phyloP scores from a whole-genome alignment of 257 asterid species.

The Thymus mandschuricus region DNA sequence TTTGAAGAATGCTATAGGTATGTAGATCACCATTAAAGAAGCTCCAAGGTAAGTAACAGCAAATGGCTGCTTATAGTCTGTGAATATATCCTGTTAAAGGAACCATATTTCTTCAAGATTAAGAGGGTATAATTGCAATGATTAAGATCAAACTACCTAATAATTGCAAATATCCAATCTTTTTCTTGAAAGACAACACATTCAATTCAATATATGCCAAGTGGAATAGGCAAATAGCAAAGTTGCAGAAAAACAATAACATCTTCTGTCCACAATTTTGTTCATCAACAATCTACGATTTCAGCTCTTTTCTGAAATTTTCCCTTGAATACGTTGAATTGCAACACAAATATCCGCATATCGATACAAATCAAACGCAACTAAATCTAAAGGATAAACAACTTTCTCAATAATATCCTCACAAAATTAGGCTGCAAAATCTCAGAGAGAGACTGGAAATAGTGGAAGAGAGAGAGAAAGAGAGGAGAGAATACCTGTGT shows the following conservation, averaged over 20 bases:
- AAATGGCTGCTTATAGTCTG: conserved; percentile 94
- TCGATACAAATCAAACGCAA: conserved; percentile 1
- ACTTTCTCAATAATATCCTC: conserved; percentile 10
- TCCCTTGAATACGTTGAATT: neutral
- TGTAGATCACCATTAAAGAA: conserved; percentile 90
- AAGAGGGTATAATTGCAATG: neutral
- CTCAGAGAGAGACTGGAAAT: conserved; percentile 7
- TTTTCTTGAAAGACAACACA: neutral
- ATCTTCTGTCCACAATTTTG: conserved; percentile 1
- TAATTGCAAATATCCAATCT: neutral
- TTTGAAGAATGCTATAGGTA: conserved; percentile 83
- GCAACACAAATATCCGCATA: conserved; percentile 10
- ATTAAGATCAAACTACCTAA: neutral
- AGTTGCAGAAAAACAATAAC: conserved; percentile 19
- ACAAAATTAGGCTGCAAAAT: conserved; percentile 1
- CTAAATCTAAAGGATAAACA: conserved; percentile 1
- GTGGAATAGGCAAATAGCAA: conserved; percentile 17
- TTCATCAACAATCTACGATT: neutral
- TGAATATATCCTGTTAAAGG: conserved; percentile 77
- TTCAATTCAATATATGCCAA: conserved; percentile 18
- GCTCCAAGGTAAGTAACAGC: conserved; percentile 99
- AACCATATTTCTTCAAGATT: conserved; percentile 15
- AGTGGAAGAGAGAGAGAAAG: neutral
- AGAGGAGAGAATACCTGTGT: conserved; percentile 67
- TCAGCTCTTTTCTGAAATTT: neutral